phyloP scores from a whole-genome alignment of 305 asterid genomes.

The Solanum hybrid region DNA sequence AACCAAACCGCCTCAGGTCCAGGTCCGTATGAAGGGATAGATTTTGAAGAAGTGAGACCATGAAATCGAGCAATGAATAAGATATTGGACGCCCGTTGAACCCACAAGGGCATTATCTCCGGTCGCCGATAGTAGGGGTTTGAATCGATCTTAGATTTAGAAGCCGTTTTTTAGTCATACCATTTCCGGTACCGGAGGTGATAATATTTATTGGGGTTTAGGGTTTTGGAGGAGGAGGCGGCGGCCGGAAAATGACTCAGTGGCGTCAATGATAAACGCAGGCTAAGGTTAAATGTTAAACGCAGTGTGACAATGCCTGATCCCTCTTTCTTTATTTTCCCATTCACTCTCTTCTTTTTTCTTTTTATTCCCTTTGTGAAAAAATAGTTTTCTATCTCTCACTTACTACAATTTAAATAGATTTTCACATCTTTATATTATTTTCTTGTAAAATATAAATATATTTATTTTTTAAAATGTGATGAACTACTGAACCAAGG shows the following conservation, averaged over 20 bases:
- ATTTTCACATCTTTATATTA: neutral
- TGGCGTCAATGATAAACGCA: neutral
- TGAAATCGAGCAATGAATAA: conserved; percentile 40
- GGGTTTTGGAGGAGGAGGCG: conserved; percentile 9
- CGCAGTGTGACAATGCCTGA: neutral
- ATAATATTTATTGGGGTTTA: neutral
- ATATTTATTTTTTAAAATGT: fast-evolving
- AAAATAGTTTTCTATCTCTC: neutral
- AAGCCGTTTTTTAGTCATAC: conserved; percentile 13
- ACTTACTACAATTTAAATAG: neutral
- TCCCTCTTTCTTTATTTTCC: neutral
- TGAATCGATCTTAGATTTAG: neutral
- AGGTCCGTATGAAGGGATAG: conserved; percentile 25
- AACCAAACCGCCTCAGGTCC: conserved; percentile 55
- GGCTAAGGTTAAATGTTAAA: neutral
- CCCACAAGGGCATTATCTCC: conserved; percentile 63
- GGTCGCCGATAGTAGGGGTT: neutral
- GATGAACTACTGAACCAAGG: neutral
- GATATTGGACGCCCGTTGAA: conserved; percentile 41
- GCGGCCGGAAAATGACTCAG: conserved; percentile 5
- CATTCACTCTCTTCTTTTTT: neutral
- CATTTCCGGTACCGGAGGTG: conserved; percentile 9
- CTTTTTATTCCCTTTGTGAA: neutral
- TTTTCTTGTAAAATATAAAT: neutral
- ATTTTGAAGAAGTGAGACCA: conserved; percentile 28